phyloP scores from a whole-genome alignment of 768 basidiomycete species.

The Agrocybe chaxingu region DNA sequence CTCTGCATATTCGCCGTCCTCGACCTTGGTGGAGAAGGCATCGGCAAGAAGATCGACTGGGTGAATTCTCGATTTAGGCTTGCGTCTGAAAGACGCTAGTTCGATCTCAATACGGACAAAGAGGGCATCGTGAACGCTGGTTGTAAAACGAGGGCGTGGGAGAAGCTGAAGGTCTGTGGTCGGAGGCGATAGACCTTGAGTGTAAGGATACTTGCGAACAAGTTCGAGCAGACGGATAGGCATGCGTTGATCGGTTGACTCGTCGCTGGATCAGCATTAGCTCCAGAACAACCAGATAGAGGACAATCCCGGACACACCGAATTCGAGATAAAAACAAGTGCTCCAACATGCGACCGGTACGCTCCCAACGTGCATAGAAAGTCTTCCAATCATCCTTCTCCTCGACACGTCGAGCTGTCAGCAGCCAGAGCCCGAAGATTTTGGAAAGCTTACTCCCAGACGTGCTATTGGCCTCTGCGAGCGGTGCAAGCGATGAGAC shows the following conservation, averaged over 20 bases:
- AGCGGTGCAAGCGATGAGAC: slow-evolving; percentile 71
- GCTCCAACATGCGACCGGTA: slow-evolving; percentile 69
- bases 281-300: background rate
- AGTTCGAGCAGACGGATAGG: slow-evolving; percentile 71
- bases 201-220: slow-evolving; percentile 67
- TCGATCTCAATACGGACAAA: slow-evolving; percentile 65
- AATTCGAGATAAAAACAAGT: slow-evolving; percentile 70
- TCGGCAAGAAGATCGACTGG: slow-evolving; percentile 61
- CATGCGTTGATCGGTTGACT: slow-evolving; percentile 51
- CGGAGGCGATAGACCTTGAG: slow-evolving; percentile 26
- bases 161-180: slow-evolving; percentile 41
- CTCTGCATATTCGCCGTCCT: slow-evolving; percentile 29
- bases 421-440: slow-evolving; percentile 75
- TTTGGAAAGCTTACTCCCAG: slow-evolving; percentile 76
- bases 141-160: slow-evolving; percentile 66
- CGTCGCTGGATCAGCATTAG: slow-evolving; percentile 42
- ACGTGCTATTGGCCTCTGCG: slow-evolving; percentile 67
- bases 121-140: slow-evolving; percentile 59
- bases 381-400: slow-evolving; percentile 53
- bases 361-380: slow-evolving; percentile 79
- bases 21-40: slow-evolving; percentile 46
- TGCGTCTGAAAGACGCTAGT: slow-evolving; percentile 35
- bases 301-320: slow-evolving; percentile 41
- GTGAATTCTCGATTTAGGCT: slow-evolving; percentile 35
- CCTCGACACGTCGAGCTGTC: slow-evolving; percentile 40